Base-by-base conservation (phyloP, 2,329 filamentous ascomycete genomes). In the Alternaria sp. region DNA sequence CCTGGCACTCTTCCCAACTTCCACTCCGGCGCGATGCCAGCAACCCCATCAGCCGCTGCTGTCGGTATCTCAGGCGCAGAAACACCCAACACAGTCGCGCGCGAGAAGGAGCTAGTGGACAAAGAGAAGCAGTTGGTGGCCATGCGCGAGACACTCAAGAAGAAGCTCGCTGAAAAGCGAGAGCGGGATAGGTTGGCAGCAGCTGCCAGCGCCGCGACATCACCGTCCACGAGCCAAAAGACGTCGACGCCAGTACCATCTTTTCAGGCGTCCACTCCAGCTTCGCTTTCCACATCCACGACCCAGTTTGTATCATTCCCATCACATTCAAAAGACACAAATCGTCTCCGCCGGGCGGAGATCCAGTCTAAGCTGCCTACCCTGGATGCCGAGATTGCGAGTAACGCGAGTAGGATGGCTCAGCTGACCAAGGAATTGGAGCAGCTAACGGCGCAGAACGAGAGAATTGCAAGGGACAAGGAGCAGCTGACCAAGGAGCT, bases 71-170 rank as follows among this genome's bases (percentile, higher is more conserved):
- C 77, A 44, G 75, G 74, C 6, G 63, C 80, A 13, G 81, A 80
- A 23, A 80, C 78, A 11, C 76, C 79, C 44, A 67, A 69, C 69
- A 79, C 66, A 64, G 70, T 62, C 73, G 79, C 68, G 71, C 83
- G 70, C 11, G 68, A 72, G 49, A 82, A 83, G 47, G 79, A 83
- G 50, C 73, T 87, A 46, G 80, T 80, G 40, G 76, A 79, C 32
- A 86, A 83, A 66, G 79, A 86, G 62, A 73, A 83, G 58, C 81
- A 81, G 61, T 85, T 87, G 60, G 83, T 84, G 13, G 84, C 85
- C 62, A 74, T 75, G 57, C 71, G 70, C 30, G 36, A 66, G 28
- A 69, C 67, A 2, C 65, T 76, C 5, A 74, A 77, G 61, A 74
- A 67, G 64, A 75, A 73, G 50, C 62, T 76, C 12, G 66, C 68